A percentile compares a stretch with the other conserved stretches of the same genome.
phyloP scores from a whole-genome alignment of 495 filamentous ascomycete species.

The Aspergillus hancockii region DNA sequence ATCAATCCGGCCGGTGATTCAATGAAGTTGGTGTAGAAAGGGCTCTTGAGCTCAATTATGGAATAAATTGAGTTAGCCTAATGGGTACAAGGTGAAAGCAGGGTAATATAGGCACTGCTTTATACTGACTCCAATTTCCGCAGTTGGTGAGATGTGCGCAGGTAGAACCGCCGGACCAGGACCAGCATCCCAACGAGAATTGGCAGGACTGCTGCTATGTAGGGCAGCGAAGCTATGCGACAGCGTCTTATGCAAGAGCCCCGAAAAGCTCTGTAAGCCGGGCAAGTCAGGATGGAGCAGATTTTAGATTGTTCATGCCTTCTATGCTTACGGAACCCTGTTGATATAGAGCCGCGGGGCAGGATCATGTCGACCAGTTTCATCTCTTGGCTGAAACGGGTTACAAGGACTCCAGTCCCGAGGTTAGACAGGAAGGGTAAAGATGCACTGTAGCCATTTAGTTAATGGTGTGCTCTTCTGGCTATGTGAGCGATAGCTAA shows the following conservation, averaged over 20 bases:
- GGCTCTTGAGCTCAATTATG: constrained; percentile 42
- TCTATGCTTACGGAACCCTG: constrained; percentile 14
- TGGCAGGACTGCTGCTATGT: constrained; percentile 25
- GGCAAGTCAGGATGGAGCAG: background rate
- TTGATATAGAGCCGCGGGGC: constrained; percentile 24
- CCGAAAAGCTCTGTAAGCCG: constrained; percentile 12
- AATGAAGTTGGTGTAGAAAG: constrained; percentile 44
- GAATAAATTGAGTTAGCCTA: constrained; percentile 5
- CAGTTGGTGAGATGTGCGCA: constrained; percentile 79
- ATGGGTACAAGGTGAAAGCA: background rate
- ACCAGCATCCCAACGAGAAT: constrained; percentile 34
- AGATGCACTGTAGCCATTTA: constrained; percentile 19
- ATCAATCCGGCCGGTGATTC: constrained; percentile 39
- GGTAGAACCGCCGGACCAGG: constrained; percentile 80
- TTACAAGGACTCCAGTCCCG: constrained; percentile 43
- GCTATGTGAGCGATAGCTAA: no score
- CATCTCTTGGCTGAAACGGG: constrained; percentile 50
- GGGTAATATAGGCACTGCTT: background rate
- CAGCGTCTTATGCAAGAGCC: constrained; percentile 27
- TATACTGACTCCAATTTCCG: constrained; percentile 64
- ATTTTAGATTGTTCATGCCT: background rate
- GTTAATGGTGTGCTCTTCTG: background rate
- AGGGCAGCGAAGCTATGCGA: constrained; percentile 34
- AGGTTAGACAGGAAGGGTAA: constrained; percentile 37
- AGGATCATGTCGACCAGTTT: constrained; percentile 40